A percentile compares a stretch with the other conserved stretches of the same genome.
These are phyloP conservation scores for Pythium utonaiense DNA, from an alignment of 352 stramenopile species.

Conservation along the genomic window DNA sequence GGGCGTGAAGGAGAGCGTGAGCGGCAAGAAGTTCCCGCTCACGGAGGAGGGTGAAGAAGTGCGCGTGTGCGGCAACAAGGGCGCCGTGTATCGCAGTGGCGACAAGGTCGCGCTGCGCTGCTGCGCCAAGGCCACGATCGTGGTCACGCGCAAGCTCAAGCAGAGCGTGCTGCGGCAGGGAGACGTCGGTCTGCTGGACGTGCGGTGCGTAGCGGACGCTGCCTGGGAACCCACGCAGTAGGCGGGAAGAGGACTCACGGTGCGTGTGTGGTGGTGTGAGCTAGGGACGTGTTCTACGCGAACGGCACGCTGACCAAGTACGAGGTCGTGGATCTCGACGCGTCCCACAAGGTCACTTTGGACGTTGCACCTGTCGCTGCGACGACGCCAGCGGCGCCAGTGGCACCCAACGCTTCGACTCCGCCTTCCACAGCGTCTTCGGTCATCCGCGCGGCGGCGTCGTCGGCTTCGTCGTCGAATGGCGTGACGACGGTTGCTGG, in stretches of 20 bases:
- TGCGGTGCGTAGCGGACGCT: slow-evolving; percentile 26
- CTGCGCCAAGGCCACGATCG: slow-evolving; percentile 70
- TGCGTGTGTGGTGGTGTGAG: background rate
- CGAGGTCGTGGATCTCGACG: slow-evolving; percentile 60
- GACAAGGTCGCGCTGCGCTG: slow-evolving; percentile 68
- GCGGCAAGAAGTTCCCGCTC: slow-evolving; percentile 47
- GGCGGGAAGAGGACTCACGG: background rate
- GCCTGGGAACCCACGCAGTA: too few relatives aligned
- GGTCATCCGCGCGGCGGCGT: background rate
- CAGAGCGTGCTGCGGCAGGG: slow-evolving; percentile 72
- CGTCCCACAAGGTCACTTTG: slow-evolving; percentile 23
- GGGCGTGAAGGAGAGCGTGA: slow-evolving; percentile 74
- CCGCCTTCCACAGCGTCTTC: background rate
- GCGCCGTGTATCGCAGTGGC: slow-evolving; percentile 63
- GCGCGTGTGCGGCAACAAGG: slow-evolving; percentile 65
- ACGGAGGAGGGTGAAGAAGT: slow-evolving; percentile 44
- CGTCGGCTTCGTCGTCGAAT: background rate
- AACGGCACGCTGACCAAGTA: slow-evolving; percentile 86
- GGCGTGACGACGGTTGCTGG: slow-evolving; percentile 22
- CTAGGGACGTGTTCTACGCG: slow-evolving; percentile 72
- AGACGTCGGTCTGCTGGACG: slow-evolving; percentile 63
- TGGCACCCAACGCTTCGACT: slow-evolving; percentile 11
- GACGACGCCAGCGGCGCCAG: slow-evolving; percentile 23
- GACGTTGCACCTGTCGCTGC: slow-evolving; percentile 29
- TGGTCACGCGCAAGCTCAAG: slow-evolving; percentile 66